Conservation (phyloP, 306 rosid genomes). For the Vigna mungo region DNA sequence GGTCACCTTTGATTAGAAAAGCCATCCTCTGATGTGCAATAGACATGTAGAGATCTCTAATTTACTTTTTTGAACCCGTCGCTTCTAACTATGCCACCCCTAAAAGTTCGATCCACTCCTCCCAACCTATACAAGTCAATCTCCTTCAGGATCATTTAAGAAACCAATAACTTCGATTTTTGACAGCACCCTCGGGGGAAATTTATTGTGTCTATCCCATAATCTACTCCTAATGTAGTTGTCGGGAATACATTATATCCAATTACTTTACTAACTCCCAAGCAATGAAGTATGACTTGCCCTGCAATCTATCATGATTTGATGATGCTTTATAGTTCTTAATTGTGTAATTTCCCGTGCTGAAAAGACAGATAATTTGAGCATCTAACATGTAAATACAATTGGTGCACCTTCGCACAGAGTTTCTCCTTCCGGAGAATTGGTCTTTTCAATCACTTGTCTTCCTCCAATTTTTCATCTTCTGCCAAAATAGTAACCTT, state of each 20-base stretch:
- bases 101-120: not conserved
- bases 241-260: conserved; percentile 6
- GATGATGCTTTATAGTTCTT: not conserved
- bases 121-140: not conserved
- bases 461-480: not conserved
- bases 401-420: not conserved
- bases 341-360: not conserved
- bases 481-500: not conserved
- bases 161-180: not conserved
- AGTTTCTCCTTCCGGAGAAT: not conserved
- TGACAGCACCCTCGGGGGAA: not conserved
- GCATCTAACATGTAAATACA: not conserved
- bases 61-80: not conserved
- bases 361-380: not conserved
- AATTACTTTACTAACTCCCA: not conserved
- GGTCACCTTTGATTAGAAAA: not conserved
- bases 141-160: not conserved
- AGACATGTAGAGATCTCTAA: not conserved
- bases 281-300: conserved; percentile 17
- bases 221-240: conserved; percentile 22
- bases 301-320: not conserved
- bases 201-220: not conserved
- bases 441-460: not conserved
- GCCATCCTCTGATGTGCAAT: not conserved
- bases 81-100: not conserved